Evolutionary conservation across 2,329 filamentous ascomycete genomes (phyloP).

Genomic region (Cladobotryum protrusum): DNA sequence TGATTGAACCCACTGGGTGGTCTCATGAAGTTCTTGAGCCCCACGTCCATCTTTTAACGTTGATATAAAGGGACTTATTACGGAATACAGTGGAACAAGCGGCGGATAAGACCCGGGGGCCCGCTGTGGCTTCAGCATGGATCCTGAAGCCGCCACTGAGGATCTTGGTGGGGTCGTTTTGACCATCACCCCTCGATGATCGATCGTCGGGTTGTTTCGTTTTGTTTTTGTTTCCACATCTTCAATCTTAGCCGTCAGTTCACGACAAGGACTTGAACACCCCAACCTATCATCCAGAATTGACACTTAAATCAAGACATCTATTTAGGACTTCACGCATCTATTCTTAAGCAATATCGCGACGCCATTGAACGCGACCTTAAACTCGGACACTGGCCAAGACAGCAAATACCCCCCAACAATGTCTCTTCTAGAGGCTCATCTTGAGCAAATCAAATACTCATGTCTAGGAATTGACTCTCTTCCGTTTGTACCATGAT

Average conservation of each 20-base stretch:
- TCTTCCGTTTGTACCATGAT: no score
- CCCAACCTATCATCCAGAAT: background rate
- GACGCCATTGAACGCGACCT: no score
- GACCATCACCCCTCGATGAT: background rate
- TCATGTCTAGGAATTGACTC: conserved; percentile 72
- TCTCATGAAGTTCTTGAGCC: no score
- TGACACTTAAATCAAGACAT: no score
- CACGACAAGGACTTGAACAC: background rate
- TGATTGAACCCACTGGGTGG: no score
- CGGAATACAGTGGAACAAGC: background rate
- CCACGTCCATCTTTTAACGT: no score
- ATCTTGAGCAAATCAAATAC: conserved; percentile 70
- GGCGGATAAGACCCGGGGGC: conserved; percentile 1
- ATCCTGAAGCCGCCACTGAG: conserved; percentile 1
- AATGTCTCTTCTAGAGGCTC: conserved; percentile 64
- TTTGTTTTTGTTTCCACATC: background rate
- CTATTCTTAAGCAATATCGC: no score
- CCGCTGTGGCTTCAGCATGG: conserved; percentile 6
- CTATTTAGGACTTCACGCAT: no score
- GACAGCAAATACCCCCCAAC: background rate
- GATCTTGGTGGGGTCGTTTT: conserved; percentile 8
- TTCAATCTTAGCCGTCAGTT: background rate
- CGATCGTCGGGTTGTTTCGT: background rate
- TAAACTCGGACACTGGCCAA: no score
- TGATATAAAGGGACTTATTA: no score